A percentile compares a stretch with the other conserved stretches of the same genome.
phyloP scores from a whole-genome alignment of 495 filamentous ascomycete genomes.

The Pseudevernia furfuracea region DNA sequence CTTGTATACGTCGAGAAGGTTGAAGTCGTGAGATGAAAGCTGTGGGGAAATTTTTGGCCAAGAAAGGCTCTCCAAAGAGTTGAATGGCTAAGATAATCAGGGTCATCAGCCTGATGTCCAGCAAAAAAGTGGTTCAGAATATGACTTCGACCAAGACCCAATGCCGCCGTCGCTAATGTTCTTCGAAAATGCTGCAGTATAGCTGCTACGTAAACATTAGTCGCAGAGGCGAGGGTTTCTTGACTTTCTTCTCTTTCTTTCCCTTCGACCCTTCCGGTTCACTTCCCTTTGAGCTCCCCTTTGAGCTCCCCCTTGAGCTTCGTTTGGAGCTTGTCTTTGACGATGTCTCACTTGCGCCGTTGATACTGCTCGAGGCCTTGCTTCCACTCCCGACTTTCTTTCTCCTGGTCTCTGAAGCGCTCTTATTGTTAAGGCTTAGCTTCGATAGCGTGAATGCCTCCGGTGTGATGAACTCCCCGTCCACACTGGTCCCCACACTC shows the following conservation, averaged over 20 bases:
- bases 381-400: constrained; percentile 19
- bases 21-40: not conserved
- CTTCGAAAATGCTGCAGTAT: not conserved
- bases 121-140: not conserved
- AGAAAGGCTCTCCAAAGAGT: not conserved
- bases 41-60: not conserved
- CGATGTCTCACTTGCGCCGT: constrained; percentile 15
- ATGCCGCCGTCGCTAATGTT: not conserved
- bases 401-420: constrained; percentile 20
- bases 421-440: constrained; percentile 38
- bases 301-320: constrained; percentile 22
- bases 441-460: constrained; percentile 57
- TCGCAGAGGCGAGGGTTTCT: constrained; percentile 27
- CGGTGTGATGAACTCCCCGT: constrained; percentile 80
- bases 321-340: constrained; percentile 22
- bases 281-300: constrained; percentile 24
- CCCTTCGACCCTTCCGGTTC: constrained; percentile 29
- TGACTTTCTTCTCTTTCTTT: constrained; percentile 23
- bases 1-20: not conserved
- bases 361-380: constrained; percentile 21
- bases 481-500: constrained; percentile 61
- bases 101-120: too few relatives aligned
- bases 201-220: constrained; percentile 21
- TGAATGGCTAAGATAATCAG: not conserved
- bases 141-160: not conserved